These are phyloP conservation scores for Coniochaeta prunicola DNA, from an alignment of 2,329 filamentous ascomycete genomes.

Conservation along the genomic window DNA sequence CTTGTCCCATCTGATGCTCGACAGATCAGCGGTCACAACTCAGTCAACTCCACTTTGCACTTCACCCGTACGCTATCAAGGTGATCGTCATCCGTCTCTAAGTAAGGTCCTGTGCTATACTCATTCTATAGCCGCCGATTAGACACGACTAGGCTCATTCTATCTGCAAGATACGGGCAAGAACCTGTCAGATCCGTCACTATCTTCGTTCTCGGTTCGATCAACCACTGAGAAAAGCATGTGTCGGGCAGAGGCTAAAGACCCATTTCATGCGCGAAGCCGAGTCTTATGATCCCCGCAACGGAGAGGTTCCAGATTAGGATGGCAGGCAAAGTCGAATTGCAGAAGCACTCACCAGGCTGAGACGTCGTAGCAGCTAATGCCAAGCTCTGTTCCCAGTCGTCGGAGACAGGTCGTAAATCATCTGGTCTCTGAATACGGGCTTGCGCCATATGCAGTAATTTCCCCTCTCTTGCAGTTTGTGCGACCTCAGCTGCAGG, in stretches of 20 bases:
- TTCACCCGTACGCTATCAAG: too few species aligned
- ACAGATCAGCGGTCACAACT: not conserved
- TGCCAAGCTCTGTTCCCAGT: too few species aligned
- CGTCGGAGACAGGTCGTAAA: too few species aligned
- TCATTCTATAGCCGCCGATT: too few species aligned
- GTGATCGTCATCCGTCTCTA: too few species aligned
- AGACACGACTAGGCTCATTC: too few species aligned
- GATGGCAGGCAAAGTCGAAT: not conserved
- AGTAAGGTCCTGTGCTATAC: too few species aligned
- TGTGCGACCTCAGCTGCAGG: not conserved
- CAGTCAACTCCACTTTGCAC: too few species aligned
- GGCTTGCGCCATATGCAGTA: not conserved
- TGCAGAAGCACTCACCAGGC: not conserved
- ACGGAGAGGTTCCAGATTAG: not conserved
- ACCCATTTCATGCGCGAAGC: not conserved
- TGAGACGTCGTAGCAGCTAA: not conserved
- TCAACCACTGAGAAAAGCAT: not conserved
- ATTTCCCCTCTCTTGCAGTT: not conserved
- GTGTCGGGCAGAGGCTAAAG: not conserved
- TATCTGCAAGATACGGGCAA: not conserved
- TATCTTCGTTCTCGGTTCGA: not conserved
- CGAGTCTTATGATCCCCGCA: not conserved
- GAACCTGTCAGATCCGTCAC: not conserved
- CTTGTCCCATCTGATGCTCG: not conserved
- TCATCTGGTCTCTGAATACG: not conserved